phyloP scores from a whole-genome alignment of 768 basidiomycete species.

The Leccinum subgranulosum region DNA sequence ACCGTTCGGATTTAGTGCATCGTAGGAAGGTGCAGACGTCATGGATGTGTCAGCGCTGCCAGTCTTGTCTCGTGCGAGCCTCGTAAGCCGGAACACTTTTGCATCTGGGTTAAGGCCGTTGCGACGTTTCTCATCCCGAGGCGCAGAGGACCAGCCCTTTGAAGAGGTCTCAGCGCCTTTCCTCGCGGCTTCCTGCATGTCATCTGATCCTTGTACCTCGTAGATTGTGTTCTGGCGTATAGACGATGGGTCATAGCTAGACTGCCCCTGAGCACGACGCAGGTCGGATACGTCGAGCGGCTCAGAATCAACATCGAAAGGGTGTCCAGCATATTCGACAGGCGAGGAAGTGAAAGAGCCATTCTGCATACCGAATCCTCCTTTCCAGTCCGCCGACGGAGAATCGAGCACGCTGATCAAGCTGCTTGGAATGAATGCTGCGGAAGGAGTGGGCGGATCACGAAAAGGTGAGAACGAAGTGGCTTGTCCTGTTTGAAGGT shows the following conservation, averaged over 20 bases:
- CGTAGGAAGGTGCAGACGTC: conserved; percentile 34
- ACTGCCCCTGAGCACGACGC: conserved; percentile 22
- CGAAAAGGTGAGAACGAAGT: conserved; percentile 54
- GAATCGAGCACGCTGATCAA: conserved; percentile 47
- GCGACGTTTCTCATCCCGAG: conserved; percentile 47
- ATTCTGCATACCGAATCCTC: conserved; percentile 12
- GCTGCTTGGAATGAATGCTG: conserved; percentile 54
- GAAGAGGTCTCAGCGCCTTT: conserved; percentile 29
- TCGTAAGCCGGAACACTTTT: conserved; percentile 69
- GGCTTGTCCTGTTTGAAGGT: conserved; percentile 15
- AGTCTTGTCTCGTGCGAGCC: conserved; percentile 14
- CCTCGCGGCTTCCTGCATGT: conserved; percentile 10
- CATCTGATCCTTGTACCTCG: conserved; percentile 25
- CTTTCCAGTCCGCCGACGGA: conserved; percentile 55
- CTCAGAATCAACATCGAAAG: conserved; percentile 30
- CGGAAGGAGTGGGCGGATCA: conserved; percentile 39
- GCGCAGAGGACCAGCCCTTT: conserved; percentile 47
- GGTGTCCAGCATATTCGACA: conserved; percentile 34
- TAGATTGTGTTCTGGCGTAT: conserved; percentile 31
- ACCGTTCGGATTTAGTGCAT: conserved; percentile 63
- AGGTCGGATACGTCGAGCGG: conserved; percentile 50
- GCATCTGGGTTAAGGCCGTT: conserved; percentile 83
- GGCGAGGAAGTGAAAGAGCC: conserved; percentile 39
- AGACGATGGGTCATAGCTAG: conserved; percentile 20
- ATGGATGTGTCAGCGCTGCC: conserved; percentile 11